phyloP scores from a whole-genome alignment of 139 green algal species.

The Chlorella ohadii region DNA sequence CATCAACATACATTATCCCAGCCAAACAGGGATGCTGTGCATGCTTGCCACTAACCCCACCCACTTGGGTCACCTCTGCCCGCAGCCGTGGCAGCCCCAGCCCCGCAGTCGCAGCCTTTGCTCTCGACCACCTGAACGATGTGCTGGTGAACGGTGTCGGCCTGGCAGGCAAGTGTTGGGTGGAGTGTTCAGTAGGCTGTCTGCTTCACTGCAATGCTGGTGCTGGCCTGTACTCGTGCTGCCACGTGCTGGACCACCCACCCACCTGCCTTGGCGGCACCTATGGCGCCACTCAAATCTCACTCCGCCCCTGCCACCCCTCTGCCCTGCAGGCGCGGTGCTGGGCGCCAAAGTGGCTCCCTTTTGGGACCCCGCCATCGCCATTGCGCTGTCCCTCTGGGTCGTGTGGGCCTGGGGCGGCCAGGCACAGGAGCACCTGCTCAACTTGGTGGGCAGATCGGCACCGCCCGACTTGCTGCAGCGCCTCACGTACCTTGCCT shows the following conservation, averaged over 20 bases:
- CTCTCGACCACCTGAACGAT: conserved; percentile 72
- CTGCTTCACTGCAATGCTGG: too few relatives aligned
- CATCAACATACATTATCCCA: too few relatives aligned
- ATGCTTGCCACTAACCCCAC: too few relatives aligned
- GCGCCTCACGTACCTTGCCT: conserved; percentile 53
- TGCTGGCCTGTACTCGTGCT: too few relatives aligned
- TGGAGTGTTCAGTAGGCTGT: too few relatives aligned
- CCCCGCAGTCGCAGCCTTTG: conserved; percentile 58
- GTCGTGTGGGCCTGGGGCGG: conserved; percentile 60
- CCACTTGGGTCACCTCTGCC: too few relatives aligned
- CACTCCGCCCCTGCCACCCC: not conserved
- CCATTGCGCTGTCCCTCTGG: conserved; percentile 62
- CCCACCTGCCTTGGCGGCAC: too few relatives aligned
- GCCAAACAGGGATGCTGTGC: too few relatives aligned
- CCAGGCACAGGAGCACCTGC: conserved; percentile 58
- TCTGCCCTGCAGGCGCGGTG: conserved; percentile 30
- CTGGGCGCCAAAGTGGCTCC: conserved; percentile 46
- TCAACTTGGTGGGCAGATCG: conserved; percentile 44
- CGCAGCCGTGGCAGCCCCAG: conserved; percentile 28
- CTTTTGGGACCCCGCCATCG: conserved; percentile 59
- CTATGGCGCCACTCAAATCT: too few relatives aligned
- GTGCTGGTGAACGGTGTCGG: conserved; percentile 67
- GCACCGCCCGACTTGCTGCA: conserved; percentile 40
- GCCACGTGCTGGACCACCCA: too few relatives aligned
- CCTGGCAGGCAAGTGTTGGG: conserved; percentile 27